These are phyloP conservation scores for Candida ovalis DNA, from an alignment of 805 yeast species.

Conservation along the genomic window DNA sequence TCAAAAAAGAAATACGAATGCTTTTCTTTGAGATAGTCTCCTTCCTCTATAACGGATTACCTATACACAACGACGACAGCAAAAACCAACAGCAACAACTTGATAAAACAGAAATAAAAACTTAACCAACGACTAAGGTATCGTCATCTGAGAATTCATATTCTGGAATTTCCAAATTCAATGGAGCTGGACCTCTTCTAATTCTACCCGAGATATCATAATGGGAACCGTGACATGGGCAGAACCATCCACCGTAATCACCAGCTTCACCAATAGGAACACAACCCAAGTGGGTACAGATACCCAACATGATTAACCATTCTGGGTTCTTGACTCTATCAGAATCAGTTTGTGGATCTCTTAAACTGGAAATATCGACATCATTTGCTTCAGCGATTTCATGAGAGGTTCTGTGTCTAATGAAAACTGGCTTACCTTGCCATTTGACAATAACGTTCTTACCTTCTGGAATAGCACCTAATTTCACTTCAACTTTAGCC, in stretches of 20 bases:
- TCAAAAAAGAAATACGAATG: neutral
- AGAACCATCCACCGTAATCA: slow-evolving; percentile 99
- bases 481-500: slow-evolving; percentile 98
- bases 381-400: slow-evolving; percentile 94
- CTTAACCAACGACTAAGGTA: slow-evolving; percentile 83
- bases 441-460: slow-evolving; percentile 97
- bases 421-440: slow-evolving; percentile 99
- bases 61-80: slow-evolving; percentile 11
- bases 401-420: slow-evolving; percentile 93
- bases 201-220: slow-evolving; percentile 99
- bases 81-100: neutral
- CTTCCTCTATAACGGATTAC: slow-evolving; percentile 3
- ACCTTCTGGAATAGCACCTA: slow-evolving; percentile 92
- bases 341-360: slow-evolving; percentile 92
- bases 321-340: slow-evolving; percentile 96
- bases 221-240: slow-evolving; percentile 99
- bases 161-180: slow-evolving; percentile 93
- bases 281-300: slow-evolving; percentile 99
- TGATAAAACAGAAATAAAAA: neutral
- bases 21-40: neutral
- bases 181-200: slow-evolving; percentile 99
- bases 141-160: slow-evolving; percentile 77
- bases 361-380: slow-evolving; percentile 70
- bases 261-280: slow-evolving; percentile 99
- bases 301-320: slow-evolving; percentile 99